A percentile compares a stretch with the other conserved stretches of the same genome.
Conservation (phyloP, 202 grass and related monocot species). For the Carex arenaria region DNA sequence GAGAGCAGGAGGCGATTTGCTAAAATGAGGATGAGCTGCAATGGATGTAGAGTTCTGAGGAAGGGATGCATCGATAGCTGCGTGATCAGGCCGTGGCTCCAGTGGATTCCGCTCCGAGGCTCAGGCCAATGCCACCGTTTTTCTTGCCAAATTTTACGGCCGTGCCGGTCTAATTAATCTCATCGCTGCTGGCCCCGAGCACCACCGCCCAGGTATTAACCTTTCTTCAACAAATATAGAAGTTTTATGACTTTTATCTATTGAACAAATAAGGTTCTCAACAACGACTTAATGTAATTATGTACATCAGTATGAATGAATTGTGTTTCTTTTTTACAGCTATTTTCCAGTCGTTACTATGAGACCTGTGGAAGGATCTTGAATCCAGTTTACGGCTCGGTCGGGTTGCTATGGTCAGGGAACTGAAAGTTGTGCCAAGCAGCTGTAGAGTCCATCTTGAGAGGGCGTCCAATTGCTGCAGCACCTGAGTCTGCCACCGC, state of each 20-base stretch:
- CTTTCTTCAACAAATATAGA: too few relatives aligned
- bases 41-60: conserved; percentile 58
- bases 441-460: conserved; percentile 52
- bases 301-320: not conserved
- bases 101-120: conserved; percentile 52
- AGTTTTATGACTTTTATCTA: not conserved
- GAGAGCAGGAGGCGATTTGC: not conserved
- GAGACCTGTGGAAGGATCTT: conserved; percentile 57
- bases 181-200: conserved; percentile 35
- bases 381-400: conserved; percentile 60
- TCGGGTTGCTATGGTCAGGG: conserved; percentile 61
- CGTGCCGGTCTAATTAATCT: conserved; percentile 65
- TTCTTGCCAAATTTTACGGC: conserved; percentile 77
- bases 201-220: conserved; percentile 35
- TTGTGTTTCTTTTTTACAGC: conserved; percentile 15
- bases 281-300: not conserved
- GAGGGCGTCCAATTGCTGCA: conserved; percentile 37
- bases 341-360: conserved; percentile 54
- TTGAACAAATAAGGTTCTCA: not conserved
- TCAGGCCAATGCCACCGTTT: conserved; percentile 65
- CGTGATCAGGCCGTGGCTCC: conserved; percentile 49
- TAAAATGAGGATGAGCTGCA: conserved; percentile 67
- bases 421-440: conserved; percentile 57
- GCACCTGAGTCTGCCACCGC: conserved; percentile 20
- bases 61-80: conserved; percentile 55